Percentiles rank a stretch among this genome's conserved stretches.
phyloP scores from a whole-genome alignment of 2,329 filamentous ascomycete species.

The Dothideomycetidae sp. region DNA sequence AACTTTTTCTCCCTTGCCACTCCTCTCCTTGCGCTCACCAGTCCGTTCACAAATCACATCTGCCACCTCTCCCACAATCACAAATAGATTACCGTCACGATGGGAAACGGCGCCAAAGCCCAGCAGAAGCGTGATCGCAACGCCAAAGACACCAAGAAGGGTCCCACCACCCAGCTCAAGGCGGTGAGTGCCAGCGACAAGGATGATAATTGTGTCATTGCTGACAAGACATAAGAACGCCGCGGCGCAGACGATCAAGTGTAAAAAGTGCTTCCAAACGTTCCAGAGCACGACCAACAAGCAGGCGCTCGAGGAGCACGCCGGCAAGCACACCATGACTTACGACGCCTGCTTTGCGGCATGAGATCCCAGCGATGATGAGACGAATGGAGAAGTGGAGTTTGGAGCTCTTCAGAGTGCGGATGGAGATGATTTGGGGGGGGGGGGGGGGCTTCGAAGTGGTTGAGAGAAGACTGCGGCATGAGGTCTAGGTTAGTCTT shows the following conservation, averaged over 20 bases:
- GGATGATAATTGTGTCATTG: too few relatives aligned
- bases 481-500: too few relatives aligned
- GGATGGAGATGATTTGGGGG: too few relatives aligned
- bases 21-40: too few relatives aligned
- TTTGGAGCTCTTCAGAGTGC: too few relatives aligned
- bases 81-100: constrained; percentile 8
- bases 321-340: constrained; percentile 63
- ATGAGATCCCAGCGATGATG: too few relatives aligned
- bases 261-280: constrained; percentile 60
- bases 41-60: too few relatives aligned
- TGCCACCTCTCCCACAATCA: too few relatives aligned
- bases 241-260: constrained; percentile 62
- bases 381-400: too few relatives aligned
- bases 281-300: constrained; percentile 66
- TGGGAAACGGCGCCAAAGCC: constrained; percentile 44
- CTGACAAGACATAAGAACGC: constrained; percentile 54
- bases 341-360: constrained; percentile 55
- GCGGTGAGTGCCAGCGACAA: constrained; percentile 13
- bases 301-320: constrained; percentile 48
- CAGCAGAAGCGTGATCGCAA: constrained; percentile 61
- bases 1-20: too few relatives aligned
- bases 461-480: too few relatives aligned
- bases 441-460: too few relatives aligned
- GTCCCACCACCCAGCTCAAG: constrained; percentile 15
- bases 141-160: constrained; percentile 42